Evolutionary conservation across 1,284 basidiomycete species (phyloP), one percentile per base, ranked within the genome.

Genomic region (Sphaerobolus stellatus): DNA sequence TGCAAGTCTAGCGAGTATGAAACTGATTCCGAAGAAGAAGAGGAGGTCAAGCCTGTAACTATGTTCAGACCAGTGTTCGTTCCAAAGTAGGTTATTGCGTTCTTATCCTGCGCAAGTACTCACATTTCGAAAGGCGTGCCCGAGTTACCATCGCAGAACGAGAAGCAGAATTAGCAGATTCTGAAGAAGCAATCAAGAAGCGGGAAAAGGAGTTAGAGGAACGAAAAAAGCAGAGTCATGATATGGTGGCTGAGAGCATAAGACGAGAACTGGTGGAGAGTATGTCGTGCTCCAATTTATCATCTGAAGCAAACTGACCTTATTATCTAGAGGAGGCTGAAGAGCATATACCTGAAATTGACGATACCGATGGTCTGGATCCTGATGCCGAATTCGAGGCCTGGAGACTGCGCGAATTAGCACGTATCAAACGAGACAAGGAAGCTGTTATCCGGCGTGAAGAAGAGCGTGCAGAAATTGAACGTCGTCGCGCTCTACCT

Each of bases 291-390:
- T 38, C 24, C 45, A 34, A 31, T 44, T 22, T 29, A n/a, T 18
- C 22, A 61, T 28, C 24, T 55, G 18, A 41, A 20, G 36, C 40
- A 22, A 51, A 27, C 24, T 43, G 25, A 55, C 22, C 56, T 54
- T 22, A 27, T 36, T 50, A n/a, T 16, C 31, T 54, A 96, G 92
- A 92, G 80, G 90, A 95, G 71, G 89, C 91, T 60, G 86, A 90
- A 54, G 88, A 89, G 18, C 69, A 87, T 14, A 75, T 89, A 28
- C 88, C 90, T 1, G 94, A 98, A 57, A 81, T 99, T 0, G 95
- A 98, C 72, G 97, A 99, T 69, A 91, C 92, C 1, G 97, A 99
- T 66, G 95, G 91, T 1, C 68, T 95, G 46, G 95, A 99, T 65
- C 92, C 94, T 1, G 81, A 83, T 24, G 88, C 72, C 48, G 97